Conservation (phyloP, 106 monocot genomes). For the Dioscorea zingiberensis region DNA sequence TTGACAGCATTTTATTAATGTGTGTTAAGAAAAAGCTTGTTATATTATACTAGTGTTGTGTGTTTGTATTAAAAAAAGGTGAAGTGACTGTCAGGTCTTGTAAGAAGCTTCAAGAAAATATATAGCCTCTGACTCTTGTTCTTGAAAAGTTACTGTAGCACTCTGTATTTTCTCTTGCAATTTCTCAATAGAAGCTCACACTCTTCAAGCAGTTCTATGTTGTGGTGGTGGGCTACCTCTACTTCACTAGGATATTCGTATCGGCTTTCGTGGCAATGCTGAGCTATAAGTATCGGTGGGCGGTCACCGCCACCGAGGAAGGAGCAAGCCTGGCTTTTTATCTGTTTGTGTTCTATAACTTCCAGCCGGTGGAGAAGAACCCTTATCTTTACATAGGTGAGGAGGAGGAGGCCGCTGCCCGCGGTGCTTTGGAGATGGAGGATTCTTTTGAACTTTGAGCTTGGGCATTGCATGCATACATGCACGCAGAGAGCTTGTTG, state of each 20-base stretch:
- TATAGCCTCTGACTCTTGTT: no score
- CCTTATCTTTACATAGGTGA: conserved; percentile 38
- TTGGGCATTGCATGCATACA: no score
- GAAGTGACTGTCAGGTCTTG: no score
- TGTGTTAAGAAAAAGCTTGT: no score
- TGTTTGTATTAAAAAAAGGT: no score
- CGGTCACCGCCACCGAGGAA: conserved; percentile 16
- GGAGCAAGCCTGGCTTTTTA: conserved; percentile 31
- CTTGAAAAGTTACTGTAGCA: no score
- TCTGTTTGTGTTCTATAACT: conserved; percentile 29
- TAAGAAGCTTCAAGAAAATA: no score
- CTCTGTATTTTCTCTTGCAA: no score
- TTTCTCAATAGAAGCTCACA: conserved; percentile 44
- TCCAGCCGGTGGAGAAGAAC: conserved; percentile 39
- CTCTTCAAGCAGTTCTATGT: conserved; percentile 54
- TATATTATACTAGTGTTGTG: no score
- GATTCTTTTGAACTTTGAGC: conserved; percentile 21
- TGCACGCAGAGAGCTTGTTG: no score
- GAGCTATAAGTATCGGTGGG: conserved; percentile 20
- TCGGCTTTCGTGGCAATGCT: conserved; percentile 11
- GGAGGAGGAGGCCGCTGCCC: conserved; percentile 36
- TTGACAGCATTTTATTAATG: no score
- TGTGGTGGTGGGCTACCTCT: conserved; percentile 36
- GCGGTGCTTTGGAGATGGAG: conserved; percentile 15
- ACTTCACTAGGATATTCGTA: conserved; percentile 36